Percentiles rank a stretch among this genome's conserved stretches.
Conservation (phyloP, 2,329 filamentous ascomycete species). For the Xylaria sp. region DNA sequence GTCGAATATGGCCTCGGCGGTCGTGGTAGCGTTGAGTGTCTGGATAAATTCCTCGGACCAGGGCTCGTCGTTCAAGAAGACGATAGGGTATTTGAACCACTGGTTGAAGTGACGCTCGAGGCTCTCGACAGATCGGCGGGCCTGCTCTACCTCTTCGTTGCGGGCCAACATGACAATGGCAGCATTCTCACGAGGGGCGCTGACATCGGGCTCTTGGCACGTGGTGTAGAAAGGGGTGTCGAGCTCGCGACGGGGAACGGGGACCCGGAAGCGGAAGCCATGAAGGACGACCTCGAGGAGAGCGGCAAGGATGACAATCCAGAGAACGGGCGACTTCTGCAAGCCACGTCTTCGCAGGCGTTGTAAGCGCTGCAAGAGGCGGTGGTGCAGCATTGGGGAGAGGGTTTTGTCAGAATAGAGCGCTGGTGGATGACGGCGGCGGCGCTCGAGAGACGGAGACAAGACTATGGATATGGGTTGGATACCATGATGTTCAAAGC, state of each 20-base stretch:
- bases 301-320: constrained; percentile 40
- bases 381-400: constrained; percentile 37
- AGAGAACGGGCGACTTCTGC: constrained; percentile 44
- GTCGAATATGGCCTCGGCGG: constrained; percentile 54
- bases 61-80: constrained; percentile 59
- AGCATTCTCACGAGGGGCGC: constrained; percentile 54
- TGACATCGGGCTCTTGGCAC: constrained; percentile 43
- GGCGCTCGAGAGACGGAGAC: constrained; percentile 9
- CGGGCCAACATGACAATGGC: constrained; percentile 59
- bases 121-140: constrained; percentile 53
- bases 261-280: constrained; percentile 40
- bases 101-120: constrained; percentile 58
- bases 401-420: neutral
- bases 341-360: constrained; percentile 42
- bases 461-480: constrained; percentile 1
- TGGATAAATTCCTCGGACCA: constrained; percentile 52
- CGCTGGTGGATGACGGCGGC: constrained; percentile 7
- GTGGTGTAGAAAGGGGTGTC: constrained; percentile 44
- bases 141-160: constrained; percentile 55
- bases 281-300: constrained; percentile 42
- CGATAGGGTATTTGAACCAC: constrained; percentile 58
- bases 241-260: constrained; percentile 42
- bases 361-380: constrained; percentile 38
- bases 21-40: constrained; percentile 46
- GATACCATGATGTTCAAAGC: constrained; percentile 21